Conservation (phyloP, 257 asterid species). For the Hygrophila difformis region DNA sequence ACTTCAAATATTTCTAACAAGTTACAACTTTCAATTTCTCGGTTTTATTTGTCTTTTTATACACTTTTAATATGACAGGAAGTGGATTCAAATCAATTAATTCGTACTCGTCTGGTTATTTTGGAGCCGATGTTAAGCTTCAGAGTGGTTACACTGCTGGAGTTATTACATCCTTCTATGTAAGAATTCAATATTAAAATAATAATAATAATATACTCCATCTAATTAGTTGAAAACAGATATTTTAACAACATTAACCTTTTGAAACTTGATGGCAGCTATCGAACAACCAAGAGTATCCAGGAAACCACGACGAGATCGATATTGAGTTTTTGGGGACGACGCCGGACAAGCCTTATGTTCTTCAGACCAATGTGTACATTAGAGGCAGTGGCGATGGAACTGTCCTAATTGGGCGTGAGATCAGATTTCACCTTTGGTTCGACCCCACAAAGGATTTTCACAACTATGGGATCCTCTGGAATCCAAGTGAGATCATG, state of each 20-base stretch:
- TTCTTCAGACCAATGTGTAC: constrained; percentile 76
- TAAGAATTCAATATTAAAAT: constrained; percentile 17
- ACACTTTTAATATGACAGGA: constrained; percentile 30
- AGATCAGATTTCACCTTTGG: constrained; percentile 79
- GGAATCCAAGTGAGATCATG: constrained; percentile 77
- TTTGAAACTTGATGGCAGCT: constrained; percentile 65
- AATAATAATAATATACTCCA: background rate
- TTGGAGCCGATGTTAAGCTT: constrained; percentile 67
- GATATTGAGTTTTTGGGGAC: constrained; percentile 87
- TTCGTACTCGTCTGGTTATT: constrained; percentile 61
- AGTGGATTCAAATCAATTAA: constrained; percentile 73
- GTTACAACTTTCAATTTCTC: too few species aligned
- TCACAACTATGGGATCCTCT: constrained; percentile 74
- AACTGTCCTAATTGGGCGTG: constrained; percentile 52
- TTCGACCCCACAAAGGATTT: constrained; percentile 67
- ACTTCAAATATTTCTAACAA: background rate
- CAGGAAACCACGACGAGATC: constrained; percentile 79
- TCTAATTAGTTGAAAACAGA: background rate
- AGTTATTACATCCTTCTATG: constrained; percentile 74
- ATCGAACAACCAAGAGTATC: constrained; percentile 55
- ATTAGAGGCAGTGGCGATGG: constrained; percentile 83
- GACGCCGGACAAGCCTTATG: constrained; percentile 60
- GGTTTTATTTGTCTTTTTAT: background rate
- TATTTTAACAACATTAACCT: background rate
- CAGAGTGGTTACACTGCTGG: constrained; percentile 94